Conservation (phyloP, 495 filamentous ascomycete genomes). For the Choiromyces venosus region DNA sequence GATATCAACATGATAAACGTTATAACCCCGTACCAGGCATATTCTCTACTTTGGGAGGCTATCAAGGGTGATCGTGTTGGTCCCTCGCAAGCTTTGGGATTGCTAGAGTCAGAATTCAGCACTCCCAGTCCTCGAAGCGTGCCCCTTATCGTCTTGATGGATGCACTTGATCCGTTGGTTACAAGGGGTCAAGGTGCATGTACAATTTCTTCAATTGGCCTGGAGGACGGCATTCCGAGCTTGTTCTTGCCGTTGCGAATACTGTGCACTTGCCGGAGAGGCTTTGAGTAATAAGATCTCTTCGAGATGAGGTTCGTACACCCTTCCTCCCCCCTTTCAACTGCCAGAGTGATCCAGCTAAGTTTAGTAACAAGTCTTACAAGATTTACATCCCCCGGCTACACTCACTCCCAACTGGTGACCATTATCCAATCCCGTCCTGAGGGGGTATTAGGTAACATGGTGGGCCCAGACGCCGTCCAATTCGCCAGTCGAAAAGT, state of each 20-base stretch:
- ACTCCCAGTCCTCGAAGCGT: too few species aligned
- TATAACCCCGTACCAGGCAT: constrained; percentile 89
- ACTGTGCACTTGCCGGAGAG: constrained; percentile 98
- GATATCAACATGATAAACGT: constrained; percentile 99
- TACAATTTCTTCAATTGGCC: too few species aligned
- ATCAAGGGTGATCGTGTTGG: too few species aligned
- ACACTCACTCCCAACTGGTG: constrained; percentile 91
- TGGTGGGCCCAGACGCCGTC: constrained; percentile 86
- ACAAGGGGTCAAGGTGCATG: too few species aligned
- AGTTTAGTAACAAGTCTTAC: constrained; percentile 53
- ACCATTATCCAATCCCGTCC: too few species aligned
- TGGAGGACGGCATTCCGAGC: too few species aligned
- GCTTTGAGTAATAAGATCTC: constrained; percentile 94
- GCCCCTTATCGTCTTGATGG: too few species aligned
- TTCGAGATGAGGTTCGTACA: constrained; percentile 61
- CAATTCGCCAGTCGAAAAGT: constrained; percentile 96
- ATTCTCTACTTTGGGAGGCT: too few species aligned
- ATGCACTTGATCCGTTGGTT: too few species aligned
- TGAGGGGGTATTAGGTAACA: constrained; percentile 74
- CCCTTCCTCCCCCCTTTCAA: not conserved
- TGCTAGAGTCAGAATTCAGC: too few species aligned
- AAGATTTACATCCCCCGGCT: constrained; percentile 91
- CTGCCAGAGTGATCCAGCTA: not conserved
- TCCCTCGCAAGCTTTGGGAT: too few species aligned
- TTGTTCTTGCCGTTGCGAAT: too few species aligned